Percentiles rank a stretch among this genome's conserved stretches.
Evolutionary conservation across 1,284 basidiomycete genomes (phyloP).

Genomic region (Moesziomyces aphidis): DNA sequence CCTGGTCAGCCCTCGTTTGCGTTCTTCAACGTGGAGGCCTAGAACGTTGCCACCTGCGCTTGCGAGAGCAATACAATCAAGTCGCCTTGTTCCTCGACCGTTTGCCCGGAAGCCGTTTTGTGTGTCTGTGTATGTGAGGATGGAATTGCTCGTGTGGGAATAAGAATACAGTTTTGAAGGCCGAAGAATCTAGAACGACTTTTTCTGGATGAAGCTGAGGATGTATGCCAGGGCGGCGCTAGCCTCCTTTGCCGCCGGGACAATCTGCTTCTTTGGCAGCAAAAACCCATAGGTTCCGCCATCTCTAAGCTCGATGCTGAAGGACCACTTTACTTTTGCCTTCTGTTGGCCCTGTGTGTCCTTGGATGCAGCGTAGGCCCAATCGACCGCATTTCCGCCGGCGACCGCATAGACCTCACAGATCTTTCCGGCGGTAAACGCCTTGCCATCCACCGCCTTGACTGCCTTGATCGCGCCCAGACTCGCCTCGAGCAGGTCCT

Average conservation of each 20-base stretch:
- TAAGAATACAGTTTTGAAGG: not conserved
- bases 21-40: conserved; percentile 34
- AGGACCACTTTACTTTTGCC: conserved; percentile 76
- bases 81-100: too few relatives aligned
- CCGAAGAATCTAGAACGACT: not conserved
- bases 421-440: conserved; percentile 75
- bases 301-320: conserved; percentile 81
- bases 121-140: too few relatives aligned
- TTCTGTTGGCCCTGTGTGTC: conserved; percentile 76
- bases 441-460: conserved; percentile 73
- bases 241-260: conserved; percentile 73
- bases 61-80: too few relatives aligned
- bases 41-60: not conserved
- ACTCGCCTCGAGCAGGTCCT: conserved; percentile 83
- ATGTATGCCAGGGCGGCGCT: conserved; percentile 28
- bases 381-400: conserved; percentile 73
- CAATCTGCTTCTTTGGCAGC: conserved; percentile 78
- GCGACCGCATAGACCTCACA: conserved; percentile 71
- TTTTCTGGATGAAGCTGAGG: conserved; percentile 42
- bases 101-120: too few relatives aligned
- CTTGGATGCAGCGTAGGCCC: conserved; percentile 75
- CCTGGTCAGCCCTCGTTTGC: conserved; percentile 73
- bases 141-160: too few relatives aligned
- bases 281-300: conserved; percentile 84
- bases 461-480: conserved; percentile 78